Conservation (phyloP, 2,329 filamentous ascomycete genomes). For the Cladophialophora carrionii region DNA sequence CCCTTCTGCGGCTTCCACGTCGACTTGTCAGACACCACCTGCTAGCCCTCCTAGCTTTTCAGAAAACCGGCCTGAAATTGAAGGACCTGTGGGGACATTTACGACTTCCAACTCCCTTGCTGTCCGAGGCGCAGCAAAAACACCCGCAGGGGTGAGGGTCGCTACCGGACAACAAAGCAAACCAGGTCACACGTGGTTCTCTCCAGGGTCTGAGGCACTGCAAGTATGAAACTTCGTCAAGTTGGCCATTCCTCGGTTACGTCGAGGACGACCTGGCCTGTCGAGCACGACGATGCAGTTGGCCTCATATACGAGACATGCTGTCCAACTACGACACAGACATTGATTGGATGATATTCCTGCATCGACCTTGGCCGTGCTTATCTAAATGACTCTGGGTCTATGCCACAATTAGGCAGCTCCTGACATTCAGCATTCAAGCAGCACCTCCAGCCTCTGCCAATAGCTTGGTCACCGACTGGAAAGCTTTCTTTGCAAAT, state of each 20-base stretch:
- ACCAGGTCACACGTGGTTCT: background rate
- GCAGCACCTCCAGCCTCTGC: conserved; percentile 24
- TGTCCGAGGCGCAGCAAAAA: background rate
- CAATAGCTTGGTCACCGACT: conserved; percentile 52
- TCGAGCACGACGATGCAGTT: background rate
- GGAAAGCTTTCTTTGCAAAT: conserved; percentile 59
- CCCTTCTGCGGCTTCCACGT: background rate
- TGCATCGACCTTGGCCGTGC: background rate
- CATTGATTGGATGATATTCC: background rate
- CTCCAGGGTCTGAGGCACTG: too few species aligned
- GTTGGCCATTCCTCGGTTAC: background rate
- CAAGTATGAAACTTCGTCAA: background rate
- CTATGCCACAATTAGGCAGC: background rate
- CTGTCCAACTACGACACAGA: background rate
- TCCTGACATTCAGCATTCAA: conserved; percentile 1
- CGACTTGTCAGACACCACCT: background rate
- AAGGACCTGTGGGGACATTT: background rate
- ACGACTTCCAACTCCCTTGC: background rate
- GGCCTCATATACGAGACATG: background rate
- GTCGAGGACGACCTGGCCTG: background rate
- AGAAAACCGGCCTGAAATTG: background rate
- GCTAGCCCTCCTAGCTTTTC: background rate
- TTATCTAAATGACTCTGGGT: background rate
- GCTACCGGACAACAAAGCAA: background rate
- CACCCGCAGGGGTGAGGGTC: background rate